A percentile compares a stretch with the other conserved stretches of the same genome.
Conservation (phyloP, 2,329 filamentous ascomycete genomes). For the Fusarium palustre region DNA sequence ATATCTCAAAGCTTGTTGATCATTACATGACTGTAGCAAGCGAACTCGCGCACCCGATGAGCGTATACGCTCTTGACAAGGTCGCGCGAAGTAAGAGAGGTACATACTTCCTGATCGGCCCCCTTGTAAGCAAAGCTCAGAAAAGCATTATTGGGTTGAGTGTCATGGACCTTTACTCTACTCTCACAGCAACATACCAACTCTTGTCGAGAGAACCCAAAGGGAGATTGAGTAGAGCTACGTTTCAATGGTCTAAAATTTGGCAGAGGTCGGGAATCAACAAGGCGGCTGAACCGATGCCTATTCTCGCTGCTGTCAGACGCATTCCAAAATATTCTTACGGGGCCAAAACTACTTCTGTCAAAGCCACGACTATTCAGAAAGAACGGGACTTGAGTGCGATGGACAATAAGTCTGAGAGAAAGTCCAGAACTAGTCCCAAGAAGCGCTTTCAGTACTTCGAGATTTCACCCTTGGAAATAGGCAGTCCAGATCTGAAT, state of each 20-base stretch:
- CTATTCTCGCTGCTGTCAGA: conserved; percentile 39
- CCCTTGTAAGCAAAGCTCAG: conserved; percentile 40
- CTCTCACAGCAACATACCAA: conserved; percentile 36
- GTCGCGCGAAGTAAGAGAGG: conserved; percentile 35
- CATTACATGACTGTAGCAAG: conserved; percentile 39
- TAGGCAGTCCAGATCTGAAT: conserved; percentile 34
- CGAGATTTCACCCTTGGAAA: conserved; percentile 39
- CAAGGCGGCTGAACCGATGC: conserved; percentile 34
- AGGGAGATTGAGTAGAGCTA: conserved; percentile 33
- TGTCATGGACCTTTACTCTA: conserved; percentile 44
- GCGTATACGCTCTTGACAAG: conserved; percentile 30
- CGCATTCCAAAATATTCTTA: conserved; percentile 31
- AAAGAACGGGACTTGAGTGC: background rate
- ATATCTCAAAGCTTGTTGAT: conserved; percentile 14
- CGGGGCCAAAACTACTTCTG: conserved; percentile 15
- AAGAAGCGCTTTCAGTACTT: conserved; percentile 42
- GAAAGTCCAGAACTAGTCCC: rapidly evolving
- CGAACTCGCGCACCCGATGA: conserved; percentile 39
- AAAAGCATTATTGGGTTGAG: conserved; percentile 41
- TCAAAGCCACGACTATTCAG: background rate
- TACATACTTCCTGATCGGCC: conserved; percentile 37
- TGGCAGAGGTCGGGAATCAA: conserved; percentile 37
- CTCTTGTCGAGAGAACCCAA: conserved; percentile 24
- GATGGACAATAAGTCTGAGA: rapidly evolving
- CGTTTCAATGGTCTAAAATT: conserved; percentile 37